These are phyloP conservation scores for Gardenia jasminoides DNA, from an alignment of 257 asterid genomes.

Conservation along the genomic window DNA sequence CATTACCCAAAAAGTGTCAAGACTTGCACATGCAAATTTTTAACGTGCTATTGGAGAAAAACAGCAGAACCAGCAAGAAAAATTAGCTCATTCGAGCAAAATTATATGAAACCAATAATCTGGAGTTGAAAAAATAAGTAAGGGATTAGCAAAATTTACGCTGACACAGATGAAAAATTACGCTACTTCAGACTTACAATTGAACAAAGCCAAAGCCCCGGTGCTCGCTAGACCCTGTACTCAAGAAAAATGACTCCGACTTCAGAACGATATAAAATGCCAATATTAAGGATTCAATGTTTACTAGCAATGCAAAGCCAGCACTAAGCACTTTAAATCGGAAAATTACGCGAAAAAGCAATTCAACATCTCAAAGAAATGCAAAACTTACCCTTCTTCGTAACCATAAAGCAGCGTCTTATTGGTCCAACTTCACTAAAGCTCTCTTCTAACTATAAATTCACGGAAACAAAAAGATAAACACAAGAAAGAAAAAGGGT, in stretches of 20 bases:
- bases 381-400: conserved; percentile 61
- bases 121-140: background rate
- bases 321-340: background rate
- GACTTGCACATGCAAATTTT: background rate
- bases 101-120: background rate
- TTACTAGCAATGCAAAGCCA: background rate
- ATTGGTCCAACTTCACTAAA: conserved; percentile 96
- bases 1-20: conserved; percentile 10
- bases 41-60: no score
- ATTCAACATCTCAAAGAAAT: background rate
- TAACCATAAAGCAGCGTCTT: conserved; percentile 85
- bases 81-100: background rate
- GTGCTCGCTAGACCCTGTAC: conserved; percentile 75
- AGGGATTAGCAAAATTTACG: background rate
- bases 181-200: conserved; percentile 54
- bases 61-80: background rate
- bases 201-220: conserved; percentile 94
- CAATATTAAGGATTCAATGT: background rate
- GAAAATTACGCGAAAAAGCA: background rate
- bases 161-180: background rate
- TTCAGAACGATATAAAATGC: background rate
- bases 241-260: background rate
- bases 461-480: conserved; percentile 3
- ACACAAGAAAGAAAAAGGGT: conserved; percentile 1
- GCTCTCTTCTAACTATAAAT: conserved; percentile 69